Evolutionary conservation across 2,329 filamentous ascomycete genomes (phyloP).

Genomic region (Alternaria metachromatica): DNA sequence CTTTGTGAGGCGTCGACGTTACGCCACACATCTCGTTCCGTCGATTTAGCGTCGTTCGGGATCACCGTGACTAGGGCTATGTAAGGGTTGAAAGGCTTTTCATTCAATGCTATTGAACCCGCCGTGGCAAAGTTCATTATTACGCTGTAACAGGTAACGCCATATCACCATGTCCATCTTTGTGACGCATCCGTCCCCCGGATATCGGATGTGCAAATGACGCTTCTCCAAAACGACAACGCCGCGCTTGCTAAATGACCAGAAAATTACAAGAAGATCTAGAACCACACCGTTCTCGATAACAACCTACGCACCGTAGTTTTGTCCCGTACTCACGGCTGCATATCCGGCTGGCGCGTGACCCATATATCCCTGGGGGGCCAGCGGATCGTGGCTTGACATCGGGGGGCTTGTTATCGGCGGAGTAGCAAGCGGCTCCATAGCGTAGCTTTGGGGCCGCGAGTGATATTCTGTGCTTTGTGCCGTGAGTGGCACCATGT

Average conservation of each 20-base stretch:
- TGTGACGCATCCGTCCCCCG: not conserved
- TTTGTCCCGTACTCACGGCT: constrained; percentile 21
- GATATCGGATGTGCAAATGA: not conserved
- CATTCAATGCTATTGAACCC: not conserved
- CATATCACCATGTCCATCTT: not conserved
- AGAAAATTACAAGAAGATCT: not conserved
- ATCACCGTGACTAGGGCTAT: not conserved
- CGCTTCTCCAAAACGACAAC: not conserved
- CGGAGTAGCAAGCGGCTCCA: constrained; percentile 28
- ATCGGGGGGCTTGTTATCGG: constrained; percentile 18
- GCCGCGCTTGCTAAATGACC: not conserved
- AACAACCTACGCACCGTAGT: constrained; percentile 17
- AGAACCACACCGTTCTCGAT: not conserved
- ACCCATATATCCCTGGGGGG: constrained; percentile 2
- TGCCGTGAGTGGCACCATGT: constrained; percentile 9
- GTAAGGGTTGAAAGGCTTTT: not conserved
- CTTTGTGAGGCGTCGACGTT: not conserved
- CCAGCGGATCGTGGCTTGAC: constrained; percentile 7
- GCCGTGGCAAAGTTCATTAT: not conserved
- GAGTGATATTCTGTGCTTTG: constrained; percentile 24
- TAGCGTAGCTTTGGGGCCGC: constrained; percentile 19
- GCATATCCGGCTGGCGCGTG: constrained; percentile 14
- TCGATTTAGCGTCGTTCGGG: not conserved
- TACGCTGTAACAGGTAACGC: not conserved
- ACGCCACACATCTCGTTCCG: not conserved